Percentiles rank a stretch among this genome's conserved stretches.
These are phyloP conservation scores for Magnaporthiopsis rhizophila DNA, from an alignment of 2,329 filamentous ascomycete genomes.

Conservation along the genomic window DNA sequence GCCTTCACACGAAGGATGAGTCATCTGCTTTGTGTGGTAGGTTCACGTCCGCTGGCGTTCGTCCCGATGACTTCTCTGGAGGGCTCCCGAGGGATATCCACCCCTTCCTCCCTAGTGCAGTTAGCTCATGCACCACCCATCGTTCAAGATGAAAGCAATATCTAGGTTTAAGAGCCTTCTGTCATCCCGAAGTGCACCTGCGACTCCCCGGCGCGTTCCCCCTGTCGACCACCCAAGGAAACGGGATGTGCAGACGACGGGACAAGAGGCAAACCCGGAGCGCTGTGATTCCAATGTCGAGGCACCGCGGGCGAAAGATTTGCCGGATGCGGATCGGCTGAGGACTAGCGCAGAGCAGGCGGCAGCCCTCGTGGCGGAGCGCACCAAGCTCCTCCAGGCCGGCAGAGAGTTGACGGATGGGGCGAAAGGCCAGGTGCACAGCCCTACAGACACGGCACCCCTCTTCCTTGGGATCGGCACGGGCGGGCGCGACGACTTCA, in stretches of 20 bases:
- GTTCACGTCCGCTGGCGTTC: conserved; percentile 14
- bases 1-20: conserved; percentile 89
- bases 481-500: conserved; percentile 43
- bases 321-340: background rate
- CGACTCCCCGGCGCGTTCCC: background rate
- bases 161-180: conserved; percentile 77
- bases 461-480: conserved; percentile 72
- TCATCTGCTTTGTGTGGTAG: conserved; percentile 74
- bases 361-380: conserved; percentile 37
- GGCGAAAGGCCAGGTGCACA: conserved; percentile 53
- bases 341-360: conserved; percentile 32
- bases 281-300: background rate
- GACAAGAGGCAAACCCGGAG: background rate
- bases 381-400: conserved; percentile 30
- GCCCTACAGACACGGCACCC: conserved; percentile 52
- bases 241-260: conserved; percentile 18
- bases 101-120: background rate
- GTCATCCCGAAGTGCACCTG: conserved; percentile 30
- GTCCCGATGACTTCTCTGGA: background rate
- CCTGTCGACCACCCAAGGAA: conserved; percentile 12
- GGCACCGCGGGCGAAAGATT: background rate
- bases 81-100: background rate
- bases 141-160: conserved; percentile 75
- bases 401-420: background rate
- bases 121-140: background rate